These are phyloP conservation scores for Aphanomyces stellatus DNA, from an alignment of 352 stramenopile species.

Conservation along the genomic window DNA sequence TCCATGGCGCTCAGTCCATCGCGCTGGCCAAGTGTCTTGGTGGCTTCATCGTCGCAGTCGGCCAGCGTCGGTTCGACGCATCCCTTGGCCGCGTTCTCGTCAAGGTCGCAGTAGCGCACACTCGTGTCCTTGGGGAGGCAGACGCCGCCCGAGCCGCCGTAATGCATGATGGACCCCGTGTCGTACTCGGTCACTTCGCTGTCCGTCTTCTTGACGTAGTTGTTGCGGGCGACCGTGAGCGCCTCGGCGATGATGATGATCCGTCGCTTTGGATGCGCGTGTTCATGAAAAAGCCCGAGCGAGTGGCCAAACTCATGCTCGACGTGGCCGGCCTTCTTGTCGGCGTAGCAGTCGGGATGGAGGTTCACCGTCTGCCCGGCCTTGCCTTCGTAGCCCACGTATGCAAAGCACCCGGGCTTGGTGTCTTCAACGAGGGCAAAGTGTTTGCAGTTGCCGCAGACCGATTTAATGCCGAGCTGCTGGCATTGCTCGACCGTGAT, in stretches of 20 bases:
- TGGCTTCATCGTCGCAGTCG: slow-evolving; percentile 11
- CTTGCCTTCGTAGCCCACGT: slow-evolving; percentile 3
- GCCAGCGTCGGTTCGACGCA: slow-evolving; percentile 9
- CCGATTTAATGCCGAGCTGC: not conserved
- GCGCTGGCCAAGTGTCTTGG: not conserved
- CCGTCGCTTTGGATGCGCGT: slow-evolving; percentile 5
- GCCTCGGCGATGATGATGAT: slow-evolving; percentile 8
- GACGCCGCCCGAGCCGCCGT: slow-evolving; percentile 1
- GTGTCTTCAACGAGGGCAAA: not conserved
- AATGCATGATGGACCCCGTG: slow-evolving; percentile 9
- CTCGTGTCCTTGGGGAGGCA: slow-evolving; percentile 19
- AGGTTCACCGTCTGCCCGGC: not conserved
- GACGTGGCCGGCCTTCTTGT: not conserved
- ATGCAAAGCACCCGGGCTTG: slow-evolving; percentile 11
- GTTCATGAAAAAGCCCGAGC: slow-evolving; percentile 9
- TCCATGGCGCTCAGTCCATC: not conserved
- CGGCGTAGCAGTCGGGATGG: not conserved
- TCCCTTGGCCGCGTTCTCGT: not conserved
- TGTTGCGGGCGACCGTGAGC: not conserved
- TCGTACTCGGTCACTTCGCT: not conserved
- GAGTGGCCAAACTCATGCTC: slow-evolving; percentile 16
- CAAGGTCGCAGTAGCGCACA: slow-evolving; percentile 13
- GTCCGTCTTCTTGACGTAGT: slow-evolving; percentile 7
- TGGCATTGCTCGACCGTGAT: slow-evolving; percentile 1
- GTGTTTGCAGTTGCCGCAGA: slow-evolving; percentile 11